Evolutionary conservation across 495 filamentous ascomycete species (phyloP), one percentile per base, ranked within the genome.

Genomic region (Annulohypoxylon nitens): DNA sequence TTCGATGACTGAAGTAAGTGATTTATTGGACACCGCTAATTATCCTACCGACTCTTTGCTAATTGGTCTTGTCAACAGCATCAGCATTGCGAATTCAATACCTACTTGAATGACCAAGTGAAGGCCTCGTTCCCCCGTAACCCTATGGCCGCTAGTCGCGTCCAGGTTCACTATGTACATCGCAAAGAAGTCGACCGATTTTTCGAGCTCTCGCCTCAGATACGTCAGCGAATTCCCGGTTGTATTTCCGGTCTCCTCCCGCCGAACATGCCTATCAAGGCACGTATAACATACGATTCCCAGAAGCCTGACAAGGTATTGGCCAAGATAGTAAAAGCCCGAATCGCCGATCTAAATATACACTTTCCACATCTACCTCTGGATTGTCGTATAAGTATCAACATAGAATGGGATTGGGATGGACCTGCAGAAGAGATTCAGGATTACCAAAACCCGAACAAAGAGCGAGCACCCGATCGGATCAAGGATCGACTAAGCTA

Each of bases 401-500:
- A 95, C 74, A 84, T 97, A 5, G 95, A 98, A 87, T 93, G 93
- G 89, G 88, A 89, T 54, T 95, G 90, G 81, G 86, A 90, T n/a
- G 92, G 93, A 1, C 85, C 92, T 14, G 71, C 91, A 10, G 80
- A 86, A 62, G 83, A 88, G 51, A 81, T 93, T 1, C 80, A 85
- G 53, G 69, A 78, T 76, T 69, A 64, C 23, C 75, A 78, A 41
- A 67, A 78, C 14, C 73, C 80, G 4, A 79, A 79, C 47, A 79
- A 82, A 5, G 84, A 86, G 61, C 81, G 84, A 5, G 73, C 77
- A 8, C 86, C 88, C 2, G 89, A 92, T 64, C 88, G 95, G 8
- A 90, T 87, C 64, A 98, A 98, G 80, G 94, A 98, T 82, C 86
- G 95, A 30, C 83, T 98, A 81, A 95, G 92, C 78, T 98, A 98